Evolutionary conservation across 768 basidiomycete species (phyloP), one percentile per base, ranked within the genome.

Genomic region (Pisolithus microcarpus): DNA sequence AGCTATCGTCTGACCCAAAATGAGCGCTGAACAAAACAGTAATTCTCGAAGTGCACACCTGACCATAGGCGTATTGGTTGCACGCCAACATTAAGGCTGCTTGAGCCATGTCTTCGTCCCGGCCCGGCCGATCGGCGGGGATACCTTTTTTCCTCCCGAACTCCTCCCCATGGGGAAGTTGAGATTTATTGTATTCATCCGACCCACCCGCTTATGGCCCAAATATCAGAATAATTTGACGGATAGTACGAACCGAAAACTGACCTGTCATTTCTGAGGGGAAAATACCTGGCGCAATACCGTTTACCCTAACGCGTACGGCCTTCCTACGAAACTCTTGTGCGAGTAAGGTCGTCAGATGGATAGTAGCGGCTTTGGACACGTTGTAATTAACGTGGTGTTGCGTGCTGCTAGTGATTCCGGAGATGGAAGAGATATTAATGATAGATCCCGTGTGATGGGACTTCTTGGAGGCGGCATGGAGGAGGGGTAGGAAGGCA

Each of bases 371-470:
- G 0, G 65, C 64, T 63, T 75, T 77, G 2, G 69, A 66, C 3
- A 69, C 64, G 52, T 75, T 77, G 60, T 77, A 76, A 54, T 65
- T 65, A 66, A 73, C 72, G 49, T 76, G 74, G 46, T 68, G 57
- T 58, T 77, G 75, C 6, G 65, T 55, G 6, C 67, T 70, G 24
- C 63, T 61, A 16, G 67, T 72, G 46, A 75, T 70, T 24, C 76
- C 75, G 19, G 66, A 69, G 47, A 76, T 70, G 15, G 68, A 70
- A 16, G 72, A 58, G 43, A 72, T 64, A 58, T 74, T 75, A 61
- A 77, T 70, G 36, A 75, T 61, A 42, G 63, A 65, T 10, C 63
- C 70, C 4, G 72, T 67, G 51, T 70, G 64, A 8, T 58, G 53
- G 15, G 53, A 56, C 9, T 56, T 53, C 7, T 60, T 56, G 2